Percentiles rank a stretch among this genome's conserved stretches.
These are phyloP conservation scores for Drosera capensis DNA, from an alignment of 148 eudicot species.

Conservation along the genomic window DNA sequence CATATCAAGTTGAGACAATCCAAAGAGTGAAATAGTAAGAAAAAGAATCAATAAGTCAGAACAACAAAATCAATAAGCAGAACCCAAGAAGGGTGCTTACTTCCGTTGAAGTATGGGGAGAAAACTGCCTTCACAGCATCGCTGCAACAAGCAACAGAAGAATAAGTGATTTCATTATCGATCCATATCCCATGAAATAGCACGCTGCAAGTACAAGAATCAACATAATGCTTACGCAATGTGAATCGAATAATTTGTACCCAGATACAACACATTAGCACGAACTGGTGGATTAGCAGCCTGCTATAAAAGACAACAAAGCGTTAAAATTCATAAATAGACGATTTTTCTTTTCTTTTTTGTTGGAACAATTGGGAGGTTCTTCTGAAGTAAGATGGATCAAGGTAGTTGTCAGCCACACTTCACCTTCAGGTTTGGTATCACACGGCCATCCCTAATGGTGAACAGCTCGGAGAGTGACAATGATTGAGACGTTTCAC, in stretches of 20 bases:
- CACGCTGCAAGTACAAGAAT: not conserved
- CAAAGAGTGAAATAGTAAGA: no score
- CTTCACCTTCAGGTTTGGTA: slow-evolving; percentile 65
- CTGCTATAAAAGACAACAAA: no score
- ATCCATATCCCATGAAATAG: slow-evolving; percentile 1
- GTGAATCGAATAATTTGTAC: slow-evolving; percentile 47
- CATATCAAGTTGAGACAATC: no score
- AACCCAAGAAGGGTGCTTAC: slow-evolving; percentile 17
- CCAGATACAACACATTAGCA: slow-evolving; percentile 79
- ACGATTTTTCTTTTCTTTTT: no score
- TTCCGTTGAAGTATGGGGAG: slow-evolving; percentile 52
- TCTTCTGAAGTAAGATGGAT: not conserved
- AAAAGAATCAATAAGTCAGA: no score
- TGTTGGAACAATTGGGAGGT: no score
- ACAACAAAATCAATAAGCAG: not conserved
- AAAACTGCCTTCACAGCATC: slow-evolving; percentile 47
- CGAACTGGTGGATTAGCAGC: slow-evolving; percentile 88
- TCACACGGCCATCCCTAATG: slow-evolving; percentile 45
- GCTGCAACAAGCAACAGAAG: slow-evolving; percentile 35
- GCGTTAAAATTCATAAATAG: no score
- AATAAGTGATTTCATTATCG: not conserved
- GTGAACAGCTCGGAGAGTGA: slow-evolving; percentile 68
- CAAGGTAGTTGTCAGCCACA: slow-evolving; percentile 4
- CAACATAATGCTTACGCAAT: slow-evolving; percentile 46
- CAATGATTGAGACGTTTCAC: slow-evolving; percentile 90